Base-by-base conservation (phyloP, 2,329 filamentous ascomycete genomes). In the Rhynchosporium agropyri region DNA sequence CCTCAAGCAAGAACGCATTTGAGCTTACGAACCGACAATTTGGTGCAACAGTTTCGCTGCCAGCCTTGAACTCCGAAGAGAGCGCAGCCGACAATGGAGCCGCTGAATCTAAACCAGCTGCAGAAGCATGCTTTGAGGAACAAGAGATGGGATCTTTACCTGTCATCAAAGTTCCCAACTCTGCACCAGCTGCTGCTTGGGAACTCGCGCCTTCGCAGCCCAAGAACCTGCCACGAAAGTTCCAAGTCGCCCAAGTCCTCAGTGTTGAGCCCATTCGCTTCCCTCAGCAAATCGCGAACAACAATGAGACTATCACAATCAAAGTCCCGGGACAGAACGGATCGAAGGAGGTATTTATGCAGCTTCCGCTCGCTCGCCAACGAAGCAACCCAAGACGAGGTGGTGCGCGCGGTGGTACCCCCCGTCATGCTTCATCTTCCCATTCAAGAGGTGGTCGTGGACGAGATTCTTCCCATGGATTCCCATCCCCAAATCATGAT, bases 121-220 rank as follows among this genome's bases (percentile, higher is more conserved):
- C 89, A 5, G 89, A 92, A 67, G 88, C 90, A 65, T 91, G 90
- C 67, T 93, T 93, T 67, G 90, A 91, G 72, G 89, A 92, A 71
- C 89, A 90, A 71, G 89, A 92, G 74, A 90, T 90, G 79, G 89
- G 89, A 3, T 92, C 89, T 7, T 77, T 91, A n/a, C 89, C 89
- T 0, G 81, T 84, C 28, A 85, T 92, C 29, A 84, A 83, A 60
- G 77, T 92, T n/a, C 89, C 89, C 7, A 79, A 81, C 53, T 82
- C 81, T 62, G 81, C 82, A 4, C 87, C 88, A 1, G 81, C 84
- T 42, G 81, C 83, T 42, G 83, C 86, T 15, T 91, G 88, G 87
- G 79, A 82, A 61, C 83, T 86, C 13, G 84, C 83, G 6, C 73
- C 79, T 12, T 77, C 81, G 46, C 81, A 82, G 56, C 77, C 79